Conservation (phyloP, 1,284 basidiomycete genomes). For the Lignosus rhinocerotis region DNA sequence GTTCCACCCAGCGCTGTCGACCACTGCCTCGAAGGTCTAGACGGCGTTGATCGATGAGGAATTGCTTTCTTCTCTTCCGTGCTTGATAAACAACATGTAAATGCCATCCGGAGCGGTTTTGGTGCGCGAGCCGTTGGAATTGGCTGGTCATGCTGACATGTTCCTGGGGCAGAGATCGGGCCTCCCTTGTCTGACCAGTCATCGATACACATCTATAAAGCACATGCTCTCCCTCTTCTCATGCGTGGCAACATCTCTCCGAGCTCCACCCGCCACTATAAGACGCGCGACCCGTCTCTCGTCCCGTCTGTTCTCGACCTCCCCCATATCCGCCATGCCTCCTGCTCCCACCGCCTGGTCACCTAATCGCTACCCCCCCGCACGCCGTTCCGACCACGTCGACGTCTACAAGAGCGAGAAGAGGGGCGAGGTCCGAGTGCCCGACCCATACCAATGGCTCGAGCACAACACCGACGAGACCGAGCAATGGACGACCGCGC, state of each 20-base stretch:
- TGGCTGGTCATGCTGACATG: constrained; percentile 19
- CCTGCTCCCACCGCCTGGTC: constrained; percentile 38
- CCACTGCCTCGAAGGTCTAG: background rate
- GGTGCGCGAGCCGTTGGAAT: background rate
- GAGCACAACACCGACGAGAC: constrained; percentile 64
- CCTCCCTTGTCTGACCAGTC: constrained; percentile 11
- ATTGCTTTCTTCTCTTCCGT: constrained; percentile 5
- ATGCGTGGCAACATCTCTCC: constrained; percentile 25
- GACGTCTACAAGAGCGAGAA: constrained; percentile 69
- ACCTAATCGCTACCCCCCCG: constrained; percentile 57
- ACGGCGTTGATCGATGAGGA: constrained; percentile 19
- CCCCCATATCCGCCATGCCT: constrained; percentile 25
- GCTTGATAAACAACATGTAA: constrained; percentile 15
- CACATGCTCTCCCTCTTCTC: constrained; percentile 25
- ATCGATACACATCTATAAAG: constrained; percentile 24
- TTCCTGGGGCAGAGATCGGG: constrained; percentile 19
- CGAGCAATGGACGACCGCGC: constrained; percentile 61
- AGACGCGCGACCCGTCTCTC: constrained; percentile 19
- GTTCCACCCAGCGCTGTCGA: background rate
- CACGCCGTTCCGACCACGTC: constrained; percentile 63
- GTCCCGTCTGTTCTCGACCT: constrained; percentile 17
- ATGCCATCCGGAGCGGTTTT: background rate
- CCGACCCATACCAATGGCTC: constrained; percentile 77
- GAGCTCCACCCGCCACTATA: constrained; percentile 24
- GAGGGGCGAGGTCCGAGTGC: constrained; percentile 58